These are phyloP conservation scores for Xylariaceae sp. DNA, from an alignment of 2,329 filamentous ascomycete species.

Conservation along the genomic window DNA sequence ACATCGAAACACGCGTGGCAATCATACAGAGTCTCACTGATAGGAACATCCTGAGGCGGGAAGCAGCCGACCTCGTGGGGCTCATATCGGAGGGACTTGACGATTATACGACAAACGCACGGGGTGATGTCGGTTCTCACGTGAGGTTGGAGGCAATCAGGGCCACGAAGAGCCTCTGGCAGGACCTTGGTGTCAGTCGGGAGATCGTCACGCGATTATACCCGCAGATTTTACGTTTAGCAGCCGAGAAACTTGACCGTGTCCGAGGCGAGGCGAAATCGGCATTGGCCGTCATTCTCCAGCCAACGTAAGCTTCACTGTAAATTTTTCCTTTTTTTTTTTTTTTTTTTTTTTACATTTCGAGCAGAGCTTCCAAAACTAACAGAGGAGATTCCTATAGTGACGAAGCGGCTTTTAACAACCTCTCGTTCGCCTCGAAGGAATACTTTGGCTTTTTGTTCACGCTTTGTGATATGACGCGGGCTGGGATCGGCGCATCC, in stretches of 20 bases:
- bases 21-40: slow-evolving; percentile 51
- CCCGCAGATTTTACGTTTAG: slow-evolving; percentile 57
- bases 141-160: slow-evolving; percentile 75
- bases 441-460: slow-evolving; percentile 54
- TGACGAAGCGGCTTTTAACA: slow-evolving; percentile 32
- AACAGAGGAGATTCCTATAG: slow-evolving; percentile 28
- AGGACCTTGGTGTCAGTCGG: slow-evolving; percentile 13
- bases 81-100: slow-evolving; percentile 59
- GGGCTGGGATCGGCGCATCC: slow-evolving; percentile 35
- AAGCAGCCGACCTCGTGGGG: slow-evolving; percentile 37
- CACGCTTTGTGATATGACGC: slow-evolving; percentile 36
- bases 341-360: no score
- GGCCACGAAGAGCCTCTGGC: slow-evolving; percentile 62
- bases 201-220: slow-evolving; percentile 38
- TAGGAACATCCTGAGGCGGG: slow-evolving; percentile 40
- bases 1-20: slow-evolving; percentile 49
- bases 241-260: slow-evolving; percentile 85
- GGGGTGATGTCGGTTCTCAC: slow-evolving; percentile 85
- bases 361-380: slow-evolving; percentile 8
- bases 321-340: no score
- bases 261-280: slow-evolving; percentile 64
- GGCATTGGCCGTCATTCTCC: slow-evolving; percentile 43
- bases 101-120: slow-evolving; percentile 84
- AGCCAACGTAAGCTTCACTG: slow-evolving; percentile 38
- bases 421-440: slow-evolving; percentile 51